phyloP scores from a whole-genome alignment of 108 stramenopile species.

The Stephanodiscus triporus region DNA sequence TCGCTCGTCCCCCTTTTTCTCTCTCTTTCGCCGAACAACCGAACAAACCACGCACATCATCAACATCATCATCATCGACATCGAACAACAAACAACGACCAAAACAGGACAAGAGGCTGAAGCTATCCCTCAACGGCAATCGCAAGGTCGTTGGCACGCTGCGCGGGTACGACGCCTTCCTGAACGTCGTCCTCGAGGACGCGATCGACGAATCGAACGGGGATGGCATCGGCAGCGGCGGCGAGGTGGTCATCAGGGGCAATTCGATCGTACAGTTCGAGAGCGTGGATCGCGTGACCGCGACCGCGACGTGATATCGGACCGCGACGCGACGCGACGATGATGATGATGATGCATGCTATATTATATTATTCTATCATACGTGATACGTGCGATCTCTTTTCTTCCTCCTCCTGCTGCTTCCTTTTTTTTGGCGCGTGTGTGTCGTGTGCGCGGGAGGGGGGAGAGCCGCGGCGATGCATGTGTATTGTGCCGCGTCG shows the following conservation, averaged over 20 bases:
- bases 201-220: conserved; percentile 53
- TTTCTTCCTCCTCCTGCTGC: too few species aligned
- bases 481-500: too few species aligned
- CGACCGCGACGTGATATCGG: too few species aligned
- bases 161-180: conserved; percentile 89
- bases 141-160: conserved; percentile 78
- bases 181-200: conserved; percentile 89
- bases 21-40: too few species aligned
- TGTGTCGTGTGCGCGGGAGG: too few species aligned
- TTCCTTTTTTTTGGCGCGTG: too few species aligned
- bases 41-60: background rate
- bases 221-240: conserved; percentile 57
- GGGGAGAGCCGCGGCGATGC: too few species aligned
- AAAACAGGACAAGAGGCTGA: conserved; percentile 83
- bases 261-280: conserved; percentile 91
- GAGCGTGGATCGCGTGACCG: conserved; percentile 72
- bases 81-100: background rate
- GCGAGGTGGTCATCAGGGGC: conserved; percentile 85
- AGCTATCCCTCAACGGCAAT: conserved; percentile 81
- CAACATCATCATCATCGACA: background rate
- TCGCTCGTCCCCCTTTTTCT: too few species aligned
- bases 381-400: too few species aligned
- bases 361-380: too few species aligned
- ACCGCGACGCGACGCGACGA: too few species aligned
- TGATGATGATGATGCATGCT: too few species aligned